These are phyloP conservation scores for Ogataea haglerorum DNA, from an alignment of 805 yeast genomes.

Conservation along the genomic window DNA sequence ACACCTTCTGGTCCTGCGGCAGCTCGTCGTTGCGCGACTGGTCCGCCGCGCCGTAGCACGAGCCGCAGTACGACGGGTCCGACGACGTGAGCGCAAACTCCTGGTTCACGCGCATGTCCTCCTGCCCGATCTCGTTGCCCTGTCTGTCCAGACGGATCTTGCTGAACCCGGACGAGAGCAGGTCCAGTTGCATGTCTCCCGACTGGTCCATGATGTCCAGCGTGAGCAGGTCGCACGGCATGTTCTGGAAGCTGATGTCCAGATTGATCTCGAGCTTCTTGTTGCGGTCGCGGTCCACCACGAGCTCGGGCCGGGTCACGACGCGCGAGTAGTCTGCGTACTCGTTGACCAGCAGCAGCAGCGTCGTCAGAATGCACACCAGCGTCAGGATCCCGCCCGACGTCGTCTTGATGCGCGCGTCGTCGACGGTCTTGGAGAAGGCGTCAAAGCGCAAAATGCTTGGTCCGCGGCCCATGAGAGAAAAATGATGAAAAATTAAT, in stretches of 20 bases:
- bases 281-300: constrained; percentile 80
- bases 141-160: constrained; percentile 58
- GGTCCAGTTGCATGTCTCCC: constrained; percentile 78
- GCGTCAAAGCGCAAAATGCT: constrained; percentile 69
- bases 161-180: constrained; percentile 66
- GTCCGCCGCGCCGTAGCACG: constrained; percentile 82
- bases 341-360: constrained; percentile 66
- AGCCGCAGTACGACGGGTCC: constrained; percentile 65
- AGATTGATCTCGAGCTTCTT: constrained; percentile 72
- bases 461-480: constrained; percentile 29
- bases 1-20: constrained; percentile 42
- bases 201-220: constrained; percentile 86
- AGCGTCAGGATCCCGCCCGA: constrained; percentile 89
- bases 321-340: constrained; percentile 70
- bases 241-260: constrained; percentile 76
- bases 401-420: constrained; percentile 82
- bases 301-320: constrained; percentile 74
- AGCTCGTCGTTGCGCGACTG: constrained; percentile 46
- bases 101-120: constrained; percentile 40
- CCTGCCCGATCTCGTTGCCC: constrained; percentile 46
- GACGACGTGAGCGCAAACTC: constrained; percentile 22
- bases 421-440: constrained; percentile 93
- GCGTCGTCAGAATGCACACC: constrained; percentile 57
- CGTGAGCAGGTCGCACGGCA: constrained; percentile 82
- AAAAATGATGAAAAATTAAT: background rate